These are phyloP conservation scores for Inosperma sp. DNA, from an alignment of 768 basidiomycete genomes.

Conservation along the genomic window DNA sequence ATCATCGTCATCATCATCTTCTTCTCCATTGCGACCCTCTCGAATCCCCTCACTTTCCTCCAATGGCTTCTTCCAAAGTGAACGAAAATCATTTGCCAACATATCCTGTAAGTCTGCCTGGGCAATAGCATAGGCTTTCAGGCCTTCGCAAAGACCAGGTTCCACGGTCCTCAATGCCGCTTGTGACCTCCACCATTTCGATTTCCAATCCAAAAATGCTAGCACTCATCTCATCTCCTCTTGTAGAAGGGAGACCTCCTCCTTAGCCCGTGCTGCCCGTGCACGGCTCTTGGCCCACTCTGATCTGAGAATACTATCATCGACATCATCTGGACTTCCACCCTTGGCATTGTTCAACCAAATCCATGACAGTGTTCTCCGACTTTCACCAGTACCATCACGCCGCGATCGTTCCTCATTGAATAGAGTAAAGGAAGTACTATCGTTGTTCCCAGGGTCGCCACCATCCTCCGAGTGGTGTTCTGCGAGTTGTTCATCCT, in stretches of 20 bases:
- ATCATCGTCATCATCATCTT: background rate
- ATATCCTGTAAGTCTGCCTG: background rate
- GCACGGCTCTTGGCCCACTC: no score
- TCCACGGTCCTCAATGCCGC: background rate
- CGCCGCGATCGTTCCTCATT: background rate
- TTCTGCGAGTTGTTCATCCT: slow-evolving; percentile 11
- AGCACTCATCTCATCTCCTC: slow-evolving; percentile 20
- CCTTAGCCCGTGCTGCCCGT: slow-evolving; percentile 3
- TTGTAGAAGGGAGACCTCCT: slow-evolving; percentile 16
- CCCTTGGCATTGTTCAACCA: background rate
- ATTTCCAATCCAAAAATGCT: slow-evolving; percentile 12
- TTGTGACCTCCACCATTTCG: no score
- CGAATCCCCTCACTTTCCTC: background rate
- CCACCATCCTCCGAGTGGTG: background rate
- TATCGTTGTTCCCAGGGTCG: background rate
- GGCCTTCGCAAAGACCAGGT: background rate
- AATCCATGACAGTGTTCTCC: slow-evolving; percentile 7
- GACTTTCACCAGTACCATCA: no score
- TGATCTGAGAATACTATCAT: slow-evolving; percentile 8
- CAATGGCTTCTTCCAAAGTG: background rate
- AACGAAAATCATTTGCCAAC: background rate
- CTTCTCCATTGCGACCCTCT: background rate
- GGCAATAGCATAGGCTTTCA: background rate
- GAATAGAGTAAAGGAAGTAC: background rate
- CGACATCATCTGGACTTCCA: background rate